These are phyloP conservation scores for Striga asiatica DNA, from an alignment of 257 asterid genomes.

Conservation along the genomic window DNA sequence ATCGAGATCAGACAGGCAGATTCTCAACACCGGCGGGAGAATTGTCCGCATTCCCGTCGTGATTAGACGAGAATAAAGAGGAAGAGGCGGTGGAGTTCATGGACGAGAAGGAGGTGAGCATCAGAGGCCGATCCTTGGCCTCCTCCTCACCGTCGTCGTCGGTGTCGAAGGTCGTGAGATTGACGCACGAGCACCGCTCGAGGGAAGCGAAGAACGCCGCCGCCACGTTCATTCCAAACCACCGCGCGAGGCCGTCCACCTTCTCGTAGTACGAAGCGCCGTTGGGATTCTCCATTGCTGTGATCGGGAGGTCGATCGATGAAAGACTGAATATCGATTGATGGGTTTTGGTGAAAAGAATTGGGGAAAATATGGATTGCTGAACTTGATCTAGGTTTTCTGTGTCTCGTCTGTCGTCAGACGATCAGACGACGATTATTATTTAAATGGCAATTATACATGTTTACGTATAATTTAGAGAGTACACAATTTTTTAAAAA, in stretches of 20 bases:
- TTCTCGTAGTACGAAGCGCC: constrained; percentile 42
- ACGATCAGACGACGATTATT: too few species aligned
- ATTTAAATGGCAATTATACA: too few species aligned
- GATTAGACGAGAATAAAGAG: constrained; percentile 21
- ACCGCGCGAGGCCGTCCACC: constrained; percentile 73
- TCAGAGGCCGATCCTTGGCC: constrained; percentile 86
- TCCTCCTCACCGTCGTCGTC: constrained; percentile 77
- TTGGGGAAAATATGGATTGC: constrained; percentile 8
- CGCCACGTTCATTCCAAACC: constrained; percentile 82
- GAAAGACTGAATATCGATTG: not conserved
- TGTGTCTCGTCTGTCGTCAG: too few species aligned
- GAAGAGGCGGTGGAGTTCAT: constrained; percentile 28
- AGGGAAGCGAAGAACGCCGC: constrained; percentile 91
- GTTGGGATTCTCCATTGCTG: constrained; percentile 37
- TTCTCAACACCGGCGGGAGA: constrained; percentile 44
- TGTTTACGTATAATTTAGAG: too few species aligned
- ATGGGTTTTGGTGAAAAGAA: constrained; percentile 1
- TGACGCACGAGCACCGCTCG: constrained; percentile 92
- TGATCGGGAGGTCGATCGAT: not conserved
- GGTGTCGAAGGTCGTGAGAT: constrained; percentile 65
- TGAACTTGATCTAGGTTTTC: constrained; percentile 17
- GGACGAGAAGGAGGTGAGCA: constrained; percentile 43
- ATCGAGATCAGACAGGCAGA: constrained; percentile 53
- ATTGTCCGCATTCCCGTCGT: not conserved
- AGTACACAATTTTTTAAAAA: too few species aligned